Evolutionary conservation across 352 stramenopile species (phyloP).

Genomic region (Globisporangium mamillatum): DNA sequence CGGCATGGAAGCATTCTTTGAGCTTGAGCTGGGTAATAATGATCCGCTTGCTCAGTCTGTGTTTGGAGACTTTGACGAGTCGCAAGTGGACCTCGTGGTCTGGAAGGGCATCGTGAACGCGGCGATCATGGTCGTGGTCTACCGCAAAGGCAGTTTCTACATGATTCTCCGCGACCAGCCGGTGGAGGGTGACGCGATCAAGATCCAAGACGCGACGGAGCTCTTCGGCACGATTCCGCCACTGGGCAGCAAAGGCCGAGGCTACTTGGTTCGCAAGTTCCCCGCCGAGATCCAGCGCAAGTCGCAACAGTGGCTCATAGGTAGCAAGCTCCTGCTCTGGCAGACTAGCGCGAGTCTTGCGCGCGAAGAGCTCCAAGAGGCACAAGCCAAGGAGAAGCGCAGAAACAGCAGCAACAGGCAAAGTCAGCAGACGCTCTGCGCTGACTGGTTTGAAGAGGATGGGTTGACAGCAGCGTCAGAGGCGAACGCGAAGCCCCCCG

Average conservation of each 20-base stretch:
- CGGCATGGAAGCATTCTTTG: slow-evolving; percentile 55
- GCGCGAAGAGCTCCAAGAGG: slow-evolving; percentile 39
- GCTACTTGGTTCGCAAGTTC: slow-evolving; percentile 52
- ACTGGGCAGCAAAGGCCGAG: slow-evolving; percentile 44
- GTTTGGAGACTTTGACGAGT: slow-evolving; percentile 18
- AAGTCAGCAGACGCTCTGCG: slow-evolving; percentile 17
- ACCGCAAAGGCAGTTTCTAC: slow-evolving; percentile 48
- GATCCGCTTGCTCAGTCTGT: slow-evolving; percentile 12
- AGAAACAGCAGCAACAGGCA: slow-evolving; percentile 11
- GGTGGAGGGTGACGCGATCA: slow-evolving; percentile 20
- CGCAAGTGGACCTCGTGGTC: slow-evolving; percentile 38
- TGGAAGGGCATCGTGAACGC: slow-evolving; percentile 63
- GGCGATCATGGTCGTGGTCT: slow-evolving; percentile 52
- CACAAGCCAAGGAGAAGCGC: slow-evolving; percentile 27
- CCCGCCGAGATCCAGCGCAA: slow-evolving; percentile 11
- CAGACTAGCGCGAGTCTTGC: slow-evolving; percentile 53
- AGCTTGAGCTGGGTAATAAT: slow-evolving; percentile 39
- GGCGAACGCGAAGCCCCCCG: background rate
- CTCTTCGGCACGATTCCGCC: slow-evolving; percentile 46
- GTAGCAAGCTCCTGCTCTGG: slow-evolving; percentile 56
- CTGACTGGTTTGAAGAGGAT: slow-evolving; percentile 38
- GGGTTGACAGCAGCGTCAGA: background rate
- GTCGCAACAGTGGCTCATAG: slow-evolving; percentile 37
- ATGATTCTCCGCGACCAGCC: slow-evolving; percentile 33
- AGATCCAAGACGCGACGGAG: slow-evolving; percentile 29